A percentile compares a stretch with the other conserved stretches of the same genome.
These are phyloP conservation scores for Fusarium xylarioides DNA, from an alignment of 2,329 filamentous ascomycete species.

Conservation along the genomic window DNA sequence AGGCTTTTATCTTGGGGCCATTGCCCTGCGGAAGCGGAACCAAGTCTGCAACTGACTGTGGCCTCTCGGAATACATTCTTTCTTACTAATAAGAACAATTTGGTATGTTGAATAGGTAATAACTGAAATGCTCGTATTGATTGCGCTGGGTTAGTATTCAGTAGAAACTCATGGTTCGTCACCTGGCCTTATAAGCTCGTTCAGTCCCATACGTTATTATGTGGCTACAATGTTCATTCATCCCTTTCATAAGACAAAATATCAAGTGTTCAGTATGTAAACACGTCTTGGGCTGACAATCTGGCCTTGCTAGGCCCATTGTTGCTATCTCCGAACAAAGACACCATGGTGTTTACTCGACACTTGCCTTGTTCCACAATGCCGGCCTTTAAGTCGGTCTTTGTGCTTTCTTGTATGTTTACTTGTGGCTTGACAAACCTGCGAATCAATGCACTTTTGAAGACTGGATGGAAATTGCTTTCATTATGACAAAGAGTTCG, in stretches of 20 bases:
- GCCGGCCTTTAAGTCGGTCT: background rate
- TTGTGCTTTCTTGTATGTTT: background rate
- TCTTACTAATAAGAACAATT: background rate
- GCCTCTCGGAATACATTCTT: background rate
- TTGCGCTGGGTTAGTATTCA: background rate
- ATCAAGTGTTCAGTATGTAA: background rate
- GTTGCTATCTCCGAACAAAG: background rate
- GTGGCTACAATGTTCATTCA: background rate
- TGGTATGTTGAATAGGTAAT: background rate
- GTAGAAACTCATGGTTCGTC: background rate
- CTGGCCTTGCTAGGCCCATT: background rate
- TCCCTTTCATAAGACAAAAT: background rate
- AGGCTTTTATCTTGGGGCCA: background rate
- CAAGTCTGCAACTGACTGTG: background rate
- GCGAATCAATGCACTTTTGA: background rate
- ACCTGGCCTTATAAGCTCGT: background rate
- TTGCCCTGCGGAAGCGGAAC: background rate
- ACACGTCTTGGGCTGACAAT: background rate
- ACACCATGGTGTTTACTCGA: background rate
- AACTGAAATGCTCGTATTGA: background rate
- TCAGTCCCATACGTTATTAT: background rate
- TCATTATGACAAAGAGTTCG: background rate
- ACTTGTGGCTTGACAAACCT: background rate
- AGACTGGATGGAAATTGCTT: background rate
- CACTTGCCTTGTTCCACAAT: background rate